Evolutionary conservation across 2,329 filamentous ascomycete genomes (phyloP).

Genomic region (Ophiostoma piceae): DNA sequence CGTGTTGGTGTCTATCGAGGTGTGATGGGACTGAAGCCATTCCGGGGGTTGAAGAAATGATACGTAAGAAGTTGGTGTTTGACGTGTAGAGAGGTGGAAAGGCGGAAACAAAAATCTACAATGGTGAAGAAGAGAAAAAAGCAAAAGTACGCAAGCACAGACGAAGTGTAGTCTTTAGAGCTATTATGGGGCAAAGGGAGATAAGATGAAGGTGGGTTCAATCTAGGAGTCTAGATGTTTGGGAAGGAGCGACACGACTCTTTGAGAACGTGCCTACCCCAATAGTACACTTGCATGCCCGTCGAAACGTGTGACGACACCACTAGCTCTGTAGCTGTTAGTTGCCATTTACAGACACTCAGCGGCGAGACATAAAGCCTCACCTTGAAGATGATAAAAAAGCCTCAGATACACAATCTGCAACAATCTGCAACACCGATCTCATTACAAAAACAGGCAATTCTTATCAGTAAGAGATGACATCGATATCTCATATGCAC

Average conservation of each 20-base stretch:
- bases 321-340: not conserved
- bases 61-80: not conserved
- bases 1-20: not conserved
- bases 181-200: not conserved
- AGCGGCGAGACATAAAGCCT: not conserved
- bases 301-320: not conserved
- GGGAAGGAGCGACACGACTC: constrained; percentile 5
- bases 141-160: not conserved
- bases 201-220: constrained; percentile 12
- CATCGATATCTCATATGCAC: not conserved
- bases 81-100: not conserved
- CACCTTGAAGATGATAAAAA: not conserved
- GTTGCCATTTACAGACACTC: not conserved
- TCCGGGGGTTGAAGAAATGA: not conserved
- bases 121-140: not conserved
- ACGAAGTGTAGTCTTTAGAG: not conserved
- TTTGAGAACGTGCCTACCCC: not conserved
- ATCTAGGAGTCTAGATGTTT: not conserved
- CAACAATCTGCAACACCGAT: not conserved
- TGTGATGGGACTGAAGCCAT: not conserved
- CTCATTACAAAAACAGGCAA: not conserved
- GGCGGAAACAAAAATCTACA: not conserved
- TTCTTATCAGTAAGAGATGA: not conserved
- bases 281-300: not conserved
- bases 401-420: not conserved